phyloP scores from a whole-genome alignment of 768 basidiomycete genomes.

The Leccinum imitatum region DNA sequence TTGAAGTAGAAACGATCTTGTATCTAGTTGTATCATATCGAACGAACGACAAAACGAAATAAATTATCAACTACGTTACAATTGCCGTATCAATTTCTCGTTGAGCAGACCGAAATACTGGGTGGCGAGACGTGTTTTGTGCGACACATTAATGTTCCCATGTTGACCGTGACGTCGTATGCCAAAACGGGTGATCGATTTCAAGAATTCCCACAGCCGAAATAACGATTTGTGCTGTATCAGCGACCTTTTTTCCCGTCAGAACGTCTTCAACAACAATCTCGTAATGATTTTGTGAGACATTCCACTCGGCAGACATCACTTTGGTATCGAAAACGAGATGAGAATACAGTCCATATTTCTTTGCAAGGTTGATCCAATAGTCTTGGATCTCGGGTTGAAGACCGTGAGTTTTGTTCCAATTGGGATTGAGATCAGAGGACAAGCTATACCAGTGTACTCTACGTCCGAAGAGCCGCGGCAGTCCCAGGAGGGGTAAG shows the following conservation, averaged over 20 bases:
- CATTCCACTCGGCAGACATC: constrained; percentile 46
- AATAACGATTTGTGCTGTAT: constrained; percentile 47
- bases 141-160: too few species aligned
- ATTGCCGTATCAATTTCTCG: too few species aligned
- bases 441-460: constrained; percentile 47
- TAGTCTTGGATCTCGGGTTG: constrained; percentile 47
- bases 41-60: too few species aligned
- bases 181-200: too few species aligned
- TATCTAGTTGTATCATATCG: too few species aligned
- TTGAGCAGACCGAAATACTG: too few species aligned
- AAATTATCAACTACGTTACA: too few species aligned
- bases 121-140: too few species aligned
- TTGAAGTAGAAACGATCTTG: too few species aligned
- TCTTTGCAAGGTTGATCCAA: constrained; percentile 41
- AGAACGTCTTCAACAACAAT: constrained; percentile 33
- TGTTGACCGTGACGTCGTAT: too few species aligned
- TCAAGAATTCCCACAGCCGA: constrained; percentile 47
- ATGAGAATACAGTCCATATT: constrained; percentile 41
- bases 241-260: constrained; percentile 31
- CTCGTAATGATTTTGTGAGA: constrained; percentile 34
- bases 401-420: constrained; percentile 41
- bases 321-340: constrained; percentile 47
- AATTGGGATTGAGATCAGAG: constrained; percentile 45
- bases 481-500: constrained; percentile 35
- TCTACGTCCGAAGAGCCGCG: constrained; percentile 40